phyloP scores from a whole-genome alignment of 805 yeast genomes.

The Nakazawaea ernobii region DNA sequence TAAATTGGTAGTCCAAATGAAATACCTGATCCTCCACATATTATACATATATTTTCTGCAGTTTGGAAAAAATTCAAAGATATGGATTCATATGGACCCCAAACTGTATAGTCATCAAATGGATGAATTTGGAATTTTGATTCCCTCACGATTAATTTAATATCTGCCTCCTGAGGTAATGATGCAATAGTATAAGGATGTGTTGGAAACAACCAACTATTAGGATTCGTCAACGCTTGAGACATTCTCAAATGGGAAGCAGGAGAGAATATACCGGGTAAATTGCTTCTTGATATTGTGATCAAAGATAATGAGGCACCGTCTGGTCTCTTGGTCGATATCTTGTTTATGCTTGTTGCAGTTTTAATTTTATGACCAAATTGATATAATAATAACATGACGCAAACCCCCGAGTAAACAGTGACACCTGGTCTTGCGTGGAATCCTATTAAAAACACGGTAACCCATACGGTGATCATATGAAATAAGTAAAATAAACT shows the following conservation, averaged over 20 bases:
- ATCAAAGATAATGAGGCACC: conserved; percentile 19
- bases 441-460: conserved; percentile 38
- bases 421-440: conserved; percentile 73
- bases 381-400: conserved; percentile 30
- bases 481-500: conserved; percentile 52
- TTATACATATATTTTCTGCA: conserved; percentile 44
- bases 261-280: conserved; percentile 31
- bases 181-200: conserved; percentile 67
- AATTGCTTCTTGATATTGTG: conserved; percentile 15
- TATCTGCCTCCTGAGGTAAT: conserved; percentile 28
- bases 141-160: conserved; percentile 41
- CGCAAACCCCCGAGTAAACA: conserved; percentile 24
- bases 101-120: conserved; percentile 30
- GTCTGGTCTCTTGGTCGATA: conserved; percentile 16
- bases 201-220: conserved; percentile 47
- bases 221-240: conserved; percentile 27
- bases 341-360: conserved; percentile 16
- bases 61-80: conserved; percentile 38
- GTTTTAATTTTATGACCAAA: conserved; percentile 25
- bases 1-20: conserved; percentile 55
- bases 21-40: conserved; percentile 74
- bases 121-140: conserved; percentile 27
- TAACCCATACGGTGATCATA: conserved; percentile 40
- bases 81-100: conserved; percentile 40
- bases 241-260: conserved; percentile 57